Evolutionary conservation across 2,329 filamentous ascomycete species (phyloP).

Genomic region (Cladobotryum protrusum): DNA sequence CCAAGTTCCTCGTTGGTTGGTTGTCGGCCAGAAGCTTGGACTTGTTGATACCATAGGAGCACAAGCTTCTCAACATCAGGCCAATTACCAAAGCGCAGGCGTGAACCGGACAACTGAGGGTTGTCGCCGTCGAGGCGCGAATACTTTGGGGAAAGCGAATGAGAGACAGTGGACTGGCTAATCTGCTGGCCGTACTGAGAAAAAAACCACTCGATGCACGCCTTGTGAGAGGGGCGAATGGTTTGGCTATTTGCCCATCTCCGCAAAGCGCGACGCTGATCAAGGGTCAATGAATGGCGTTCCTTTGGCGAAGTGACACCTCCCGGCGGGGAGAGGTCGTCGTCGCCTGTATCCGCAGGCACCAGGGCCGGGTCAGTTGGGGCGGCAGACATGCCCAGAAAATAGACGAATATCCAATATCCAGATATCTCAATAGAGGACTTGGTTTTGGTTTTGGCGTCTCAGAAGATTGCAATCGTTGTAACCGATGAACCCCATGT

Average conservation of each 20-base stretch:
- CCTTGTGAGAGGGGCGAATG: conserved; percentile 52
- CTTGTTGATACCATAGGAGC: conserved; percentile 49
- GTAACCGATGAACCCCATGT: conserved; percentile 30
- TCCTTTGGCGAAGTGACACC: conserved; percentile 32
- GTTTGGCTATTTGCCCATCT: conserved; percentile 53
- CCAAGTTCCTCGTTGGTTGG: conserved; percentile 58
- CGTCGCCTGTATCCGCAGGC: conserved; percentile 1
- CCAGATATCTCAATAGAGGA: conserved; percentile 14
- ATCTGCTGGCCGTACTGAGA: conserved; percentile 53
- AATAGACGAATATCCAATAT: neutral
- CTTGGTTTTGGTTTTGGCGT: conserved; percentile 24
- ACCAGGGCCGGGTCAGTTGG: conserved; percentile 26
- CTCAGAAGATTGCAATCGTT: conserved; percentile 29
- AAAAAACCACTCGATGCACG: conserved; percentile 59
- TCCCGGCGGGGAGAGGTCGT: conserved; percentile 6
- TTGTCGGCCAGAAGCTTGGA: conserved; percentile 46
- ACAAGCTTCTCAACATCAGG: conserved; percentile 56
- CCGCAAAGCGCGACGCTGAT: conserved; percentile 54
- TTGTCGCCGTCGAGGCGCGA: conserved; percentile 54
- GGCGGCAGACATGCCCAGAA: conserved; percentile 30
- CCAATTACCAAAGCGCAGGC: conserved; percentile 58
- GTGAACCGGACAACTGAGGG: conserved; percentile 55
- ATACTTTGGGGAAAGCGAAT: conserved; percentile 56
- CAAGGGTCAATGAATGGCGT: conserved; percentile 55
- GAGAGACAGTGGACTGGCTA: conserved; percentile 57